Conservation (phyloP, 495 filamentous ascomycete genomes). For the Daldinia caldariorum region DNA sequence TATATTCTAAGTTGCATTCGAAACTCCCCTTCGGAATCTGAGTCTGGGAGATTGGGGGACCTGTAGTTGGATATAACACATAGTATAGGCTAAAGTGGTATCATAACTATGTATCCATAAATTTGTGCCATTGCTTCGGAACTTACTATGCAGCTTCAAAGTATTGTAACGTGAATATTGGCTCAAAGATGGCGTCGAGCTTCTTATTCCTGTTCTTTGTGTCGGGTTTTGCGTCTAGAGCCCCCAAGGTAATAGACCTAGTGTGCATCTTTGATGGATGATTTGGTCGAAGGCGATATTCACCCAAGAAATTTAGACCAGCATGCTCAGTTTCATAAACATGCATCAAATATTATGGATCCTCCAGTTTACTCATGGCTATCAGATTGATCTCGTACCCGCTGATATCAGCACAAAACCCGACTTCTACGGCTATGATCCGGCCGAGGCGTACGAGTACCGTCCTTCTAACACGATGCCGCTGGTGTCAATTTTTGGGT, state of each 20-base stretch:
- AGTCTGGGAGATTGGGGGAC: neutral
- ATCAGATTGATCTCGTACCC: constrained; percentile 40
- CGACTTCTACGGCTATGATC: constrained; percentile 41
- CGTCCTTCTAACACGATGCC: constrained; percentile 21
- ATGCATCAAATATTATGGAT: constrained; percentile 23
- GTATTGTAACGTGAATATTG: neutral
- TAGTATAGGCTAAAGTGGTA: constrained; percentile 30
- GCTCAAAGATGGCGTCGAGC: neutral
- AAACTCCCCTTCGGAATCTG: neutral
- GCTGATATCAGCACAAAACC: constrained; percentile 38
- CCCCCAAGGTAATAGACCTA: constrained; percentile 15
- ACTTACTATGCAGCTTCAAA: neutral
- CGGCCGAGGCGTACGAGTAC: constrained; percentile 24
- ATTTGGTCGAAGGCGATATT: neutral
- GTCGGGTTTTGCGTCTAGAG: constrained; percentile 7
- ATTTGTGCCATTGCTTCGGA: neutral
- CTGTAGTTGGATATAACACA: neutral
- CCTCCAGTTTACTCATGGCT: constrained; percentile 37
- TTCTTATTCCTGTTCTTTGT: neutral
- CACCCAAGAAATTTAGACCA: constrained; percentile 12
- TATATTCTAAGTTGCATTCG: constrained; percentile 8
- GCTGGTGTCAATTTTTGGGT: constrained; percentile 15
- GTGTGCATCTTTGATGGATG: constrained; percentile 23
- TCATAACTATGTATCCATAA: neutral
- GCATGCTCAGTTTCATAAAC: constrained; percentile 31